Evolutionary conservation across 257 asterid genomes (phyloP).

Genomic region (Solanum tarijense): DNA sequence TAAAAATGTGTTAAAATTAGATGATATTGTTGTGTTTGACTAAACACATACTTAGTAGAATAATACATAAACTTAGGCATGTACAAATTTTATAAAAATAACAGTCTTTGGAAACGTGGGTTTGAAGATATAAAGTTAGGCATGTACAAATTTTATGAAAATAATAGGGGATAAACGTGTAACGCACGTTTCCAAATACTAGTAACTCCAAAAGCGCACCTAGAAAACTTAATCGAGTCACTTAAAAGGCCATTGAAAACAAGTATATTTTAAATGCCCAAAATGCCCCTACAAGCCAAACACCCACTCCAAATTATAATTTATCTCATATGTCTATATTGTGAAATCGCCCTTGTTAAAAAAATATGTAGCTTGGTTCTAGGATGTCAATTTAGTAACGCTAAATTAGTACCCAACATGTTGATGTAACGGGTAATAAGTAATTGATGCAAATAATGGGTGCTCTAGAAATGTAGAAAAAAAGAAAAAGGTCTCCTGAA

Average conservation of each 20-base stretch:
- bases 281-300: background rate
- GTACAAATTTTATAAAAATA: too few relatives aligned
- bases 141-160: too few relatives aligned
- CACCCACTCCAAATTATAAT: background rate
- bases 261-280: background rate
- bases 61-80: too few relatives aligned
- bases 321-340: background rate
- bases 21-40: too few relatives aligned
- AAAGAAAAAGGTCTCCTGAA: too few relatives aligned
- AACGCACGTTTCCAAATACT: too few relatives aligned
- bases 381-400: background rate
- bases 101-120: too few relatives aligned
- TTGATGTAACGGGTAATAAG: background rate
- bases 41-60: too few relatives aligned
- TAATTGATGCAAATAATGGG: background rate
- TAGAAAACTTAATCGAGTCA: background rate
- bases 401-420: background rate
- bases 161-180: too few relatives aligned
- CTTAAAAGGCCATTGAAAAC: background rate
- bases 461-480: too few relatives aligned
- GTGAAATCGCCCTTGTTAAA: background rate
- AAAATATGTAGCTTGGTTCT: background rate
- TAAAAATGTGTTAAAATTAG: too few relatives aligned
- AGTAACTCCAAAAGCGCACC: background rate
- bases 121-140: too few relatives aligned